Conservation (phyloP, 129 eudicot genomes). For the Scalesia atractyloides region DNA sequence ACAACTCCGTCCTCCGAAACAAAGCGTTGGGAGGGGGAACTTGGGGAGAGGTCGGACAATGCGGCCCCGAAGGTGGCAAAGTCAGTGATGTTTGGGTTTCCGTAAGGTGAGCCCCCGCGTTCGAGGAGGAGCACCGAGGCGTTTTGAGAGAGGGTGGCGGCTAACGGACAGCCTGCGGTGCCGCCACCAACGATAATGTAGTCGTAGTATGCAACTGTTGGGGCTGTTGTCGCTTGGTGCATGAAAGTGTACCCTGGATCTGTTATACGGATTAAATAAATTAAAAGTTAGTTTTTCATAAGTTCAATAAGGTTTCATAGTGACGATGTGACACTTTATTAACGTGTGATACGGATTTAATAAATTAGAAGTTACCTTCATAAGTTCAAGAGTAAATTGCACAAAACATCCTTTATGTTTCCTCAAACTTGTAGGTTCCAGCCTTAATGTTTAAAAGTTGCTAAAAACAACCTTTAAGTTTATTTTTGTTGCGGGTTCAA, state of each 20-base stretch:
- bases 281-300: background rate
- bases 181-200: constrained; percentile 97
- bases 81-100: constrained; percentile 71
- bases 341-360: constrained; percentile 18
- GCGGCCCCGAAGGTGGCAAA: constrained; percentile 64
- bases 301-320: background rate
- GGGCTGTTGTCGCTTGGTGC: constrained; percentile 83
- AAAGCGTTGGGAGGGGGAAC: constrained; percentile 89
- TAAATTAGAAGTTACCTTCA: background rate
- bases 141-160: constrained; percentile 85
- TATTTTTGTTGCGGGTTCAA: too few species aligned
- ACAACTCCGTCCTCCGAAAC: constrained; percentile 86
- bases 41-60: constrained; percentile 65
- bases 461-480: too few species aligned
- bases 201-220: constrained; percentile 67
- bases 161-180: constrained; percentile 83
- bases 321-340: too few species aligned
- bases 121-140: constrained; percentile 85
- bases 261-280: constrained; percentile 18
- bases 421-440: too few species aligned
- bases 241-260: constrained; percentile 63
- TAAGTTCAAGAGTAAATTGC: too few species aligned
- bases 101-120: constrained; percentile 93
- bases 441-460: too few species aligned
- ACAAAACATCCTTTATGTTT: too few species aligned